Percentiles rank a stretch among this genome's conserved stretches.
These are phyloP conservation scores for Endoconidiophora laricicola DNA, from an alignment of 2,329 filamentous ascomycete species.

Conservation along the genomic window DNA sequence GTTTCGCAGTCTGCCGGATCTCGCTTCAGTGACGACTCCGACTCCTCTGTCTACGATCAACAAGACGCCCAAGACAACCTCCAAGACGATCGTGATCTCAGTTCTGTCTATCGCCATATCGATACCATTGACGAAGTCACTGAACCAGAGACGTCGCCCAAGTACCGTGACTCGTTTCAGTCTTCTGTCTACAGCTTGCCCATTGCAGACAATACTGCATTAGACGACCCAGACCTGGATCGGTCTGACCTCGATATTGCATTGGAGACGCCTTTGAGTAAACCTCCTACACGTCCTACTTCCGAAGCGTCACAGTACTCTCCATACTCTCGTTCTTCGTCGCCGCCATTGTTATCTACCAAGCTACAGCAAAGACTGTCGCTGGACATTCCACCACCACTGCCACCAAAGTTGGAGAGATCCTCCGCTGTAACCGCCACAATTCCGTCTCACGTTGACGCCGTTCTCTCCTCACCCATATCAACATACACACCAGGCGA, in stretches of 20 bases:
- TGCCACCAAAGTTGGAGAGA: constrained; percentile 1
- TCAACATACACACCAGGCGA: constrained; percentile 21
- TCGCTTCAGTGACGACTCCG: too few relatives aligned
- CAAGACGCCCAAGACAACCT: background rate
- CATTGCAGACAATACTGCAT: background rate
- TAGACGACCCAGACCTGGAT: constrained; percentile 9
- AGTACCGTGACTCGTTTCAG: constrained; percentile 13
- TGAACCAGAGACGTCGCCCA: constrained; percentile 11
- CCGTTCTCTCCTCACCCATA: constrained; percentile 17
- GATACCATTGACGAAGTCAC: constrained; percentile 13
- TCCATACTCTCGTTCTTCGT: constrained; percentile 16
- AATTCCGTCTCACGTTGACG: constrained; percentile 15
- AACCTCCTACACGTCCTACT: background rate
- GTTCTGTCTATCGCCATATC: constrained; percentile 8
- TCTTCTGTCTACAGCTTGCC: constrained; percentile 13
- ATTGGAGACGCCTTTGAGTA: constrained; percentile 9
- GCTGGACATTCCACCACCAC: constrained; percentile 13
- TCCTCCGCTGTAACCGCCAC: constrained; percentile 8
- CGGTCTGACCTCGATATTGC: constrained; percentile 13
- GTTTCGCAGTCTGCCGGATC: background rate
- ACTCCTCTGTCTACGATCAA: too few relatives aligned
- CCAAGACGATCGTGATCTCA: background rate
- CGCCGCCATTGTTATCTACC: constrained; percentile 18
- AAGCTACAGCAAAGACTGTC: constrained; percentile 14
- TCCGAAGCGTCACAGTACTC: constrained; percentile 1